These are phyloP conservation scores for Saprolegnia diclina DNA, from an alignment of 352 stramenopile genomes.

Conservation along the genomic window DNA sequence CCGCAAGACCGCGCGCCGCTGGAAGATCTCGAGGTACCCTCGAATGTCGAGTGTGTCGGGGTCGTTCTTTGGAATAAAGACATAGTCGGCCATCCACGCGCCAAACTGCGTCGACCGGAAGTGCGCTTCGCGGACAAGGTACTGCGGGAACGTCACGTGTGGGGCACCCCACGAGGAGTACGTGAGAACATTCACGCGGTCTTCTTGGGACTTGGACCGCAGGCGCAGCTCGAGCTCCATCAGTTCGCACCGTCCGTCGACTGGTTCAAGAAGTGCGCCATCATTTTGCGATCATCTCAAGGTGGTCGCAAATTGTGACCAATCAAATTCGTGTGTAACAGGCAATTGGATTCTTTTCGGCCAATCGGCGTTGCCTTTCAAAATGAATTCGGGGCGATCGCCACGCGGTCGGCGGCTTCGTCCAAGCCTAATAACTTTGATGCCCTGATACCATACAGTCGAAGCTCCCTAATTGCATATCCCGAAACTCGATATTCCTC, in stretches of 20 bases:
- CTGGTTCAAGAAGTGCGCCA: too few relatives aligned
- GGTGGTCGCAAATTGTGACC: not conserved
- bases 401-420: too few relatives aligned
- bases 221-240: slow-evolving; percentile 2
- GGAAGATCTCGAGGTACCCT: slow-evolving; percentile 6
- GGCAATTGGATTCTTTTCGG: too few relatives aligned
- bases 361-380: too few relatives aligned
- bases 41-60: not conserved
- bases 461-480: too few relatives aligned
- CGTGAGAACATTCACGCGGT: not conserved
- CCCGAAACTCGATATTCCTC: too few relatives aligned
- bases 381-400: too few relatives aligned
- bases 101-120: slow-evolving; percentile 5
- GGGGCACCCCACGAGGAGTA: slow-evolving; percentile 2
- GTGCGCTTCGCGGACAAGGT: not conserved
- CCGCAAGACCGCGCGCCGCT: not conserved
- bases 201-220: not conserved
- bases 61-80: not conserved
- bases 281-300: not conserved
- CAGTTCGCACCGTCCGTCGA: not conserved
- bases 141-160: slow-evolving; percentile 1
- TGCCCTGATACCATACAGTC: too few relatives aligned
- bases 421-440: too few relatives aligned
- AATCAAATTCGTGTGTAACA: too few relatives aligned
- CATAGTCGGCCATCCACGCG: slow-evolving; percentile 1